Base-by-base conservation (phyloP, 1,139 yeast genomes). In the Candida smagusa region DNA sequence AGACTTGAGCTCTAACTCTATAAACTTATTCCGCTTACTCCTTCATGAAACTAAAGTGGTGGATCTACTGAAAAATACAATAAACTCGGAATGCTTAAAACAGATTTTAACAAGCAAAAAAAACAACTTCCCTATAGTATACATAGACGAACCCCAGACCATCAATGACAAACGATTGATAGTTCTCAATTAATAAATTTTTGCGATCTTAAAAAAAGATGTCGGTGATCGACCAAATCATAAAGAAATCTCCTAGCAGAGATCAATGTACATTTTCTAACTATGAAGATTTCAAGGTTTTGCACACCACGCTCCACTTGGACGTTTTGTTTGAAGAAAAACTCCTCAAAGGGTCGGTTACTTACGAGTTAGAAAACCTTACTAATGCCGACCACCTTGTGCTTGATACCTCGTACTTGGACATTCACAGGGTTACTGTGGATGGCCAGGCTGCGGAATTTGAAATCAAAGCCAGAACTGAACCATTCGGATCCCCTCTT, bases 401-500 rank as follows among this genome's bases (percentile, higher is more conserved):
- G 0, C 49, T 68, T 28, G 74, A 68, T 43, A 59, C 68, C 6
- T 59, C 70, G 2, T 56, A 46, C 40, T 56, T 68, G 45, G 41
- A 43, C 3, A 53, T 68, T 6, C 23, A 35, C 2, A 27, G 34
- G 1, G 66, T 56, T 3, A 34, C 35, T 12, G 56, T 66, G 8
- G 50, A 66, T 37, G 63, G 52, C 2, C 22, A 34, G 2, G 30
- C 39, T 0, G 57, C 43, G 2, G 38, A 44, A 2, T 65, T 40
- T 42, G 39, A 41, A 5, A 30, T 65, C 6, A 46, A 37, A 4
- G 49, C 45, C 6, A 41, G 59, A 31, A 42, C 40, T 2, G 61
- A 56, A 28, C 63, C 64, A 3, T 62, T 54, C 41, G 74, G 74
- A 2, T 50, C 63, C 0, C 59, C 71, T 2, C 56, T 68, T 38